Percentiles rank a stretch among this genome's conserved stretches.
Conservation (phyloP, 768 basidiomycete genomes). For the Mycena alexandri region DNA sequence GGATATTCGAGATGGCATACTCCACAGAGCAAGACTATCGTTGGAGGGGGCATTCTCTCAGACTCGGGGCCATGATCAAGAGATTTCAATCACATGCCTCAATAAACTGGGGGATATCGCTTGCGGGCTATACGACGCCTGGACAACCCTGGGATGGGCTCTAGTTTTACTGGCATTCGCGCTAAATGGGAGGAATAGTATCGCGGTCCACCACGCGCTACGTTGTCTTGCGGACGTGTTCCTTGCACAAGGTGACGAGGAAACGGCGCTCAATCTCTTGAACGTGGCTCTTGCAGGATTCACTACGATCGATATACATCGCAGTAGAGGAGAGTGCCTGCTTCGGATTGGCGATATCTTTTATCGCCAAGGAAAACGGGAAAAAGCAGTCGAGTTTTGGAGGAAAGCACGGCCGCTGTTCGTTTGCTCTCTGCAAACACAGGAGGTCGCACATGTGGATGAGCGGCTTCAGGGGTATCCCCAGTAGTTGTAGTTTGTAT, state of each 20-base stretch:
- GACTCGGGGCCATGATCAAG: slow-evolving; percentile 25
- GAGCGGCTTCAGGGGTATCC: too few species aligned
- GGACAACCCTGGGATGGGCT: not conserved
- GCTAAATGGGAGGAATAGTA: not conserved
- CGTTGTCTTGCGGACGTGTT: slow-evolving; percentile 8
- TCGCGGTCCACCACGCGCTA: slow-evolving; percentile 11
- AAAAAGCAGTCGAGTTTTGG: slow-evolving; percentile 6
- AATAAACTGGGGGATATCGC: slow-evolving; percentile 18
- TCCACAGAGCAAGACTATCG: not conserved
- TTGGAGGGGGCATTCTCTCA: slow-evolving; percentile 2
- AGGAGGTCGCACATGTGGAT: too few species aligned
- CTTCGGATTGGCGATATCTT: slow-evolving; percentile 11
- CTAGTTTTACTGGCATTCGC: not conserved
- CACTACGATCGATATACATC: slow-evolving; percentile 8
- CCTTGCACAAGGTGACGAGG: not conserved
- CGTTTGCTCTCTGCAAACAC: too few species aligned
- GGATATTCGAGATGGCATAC: slow-evolving; percentile 22
- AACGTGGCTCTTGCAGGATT: slow-evolving; percentile 2
- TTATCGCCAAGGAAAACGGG: not conserved
- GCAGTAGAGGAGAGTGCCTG: not conserved
- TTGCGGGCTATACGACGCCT: not conserved
- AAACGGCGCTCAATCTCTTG: slow-evolving; percentile 6
- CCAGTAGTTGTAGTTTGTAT: too few species aligned
- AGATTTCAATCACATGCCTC: slow-evolving; percentile 23
- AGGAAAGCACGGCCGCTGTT: slow-evolving; percentile 3